These are phyloP conservation scores for Symbiodinium pilosum DNA, from an alignment of 73 alveolate species.

Conservation along the genomic window DNA sequence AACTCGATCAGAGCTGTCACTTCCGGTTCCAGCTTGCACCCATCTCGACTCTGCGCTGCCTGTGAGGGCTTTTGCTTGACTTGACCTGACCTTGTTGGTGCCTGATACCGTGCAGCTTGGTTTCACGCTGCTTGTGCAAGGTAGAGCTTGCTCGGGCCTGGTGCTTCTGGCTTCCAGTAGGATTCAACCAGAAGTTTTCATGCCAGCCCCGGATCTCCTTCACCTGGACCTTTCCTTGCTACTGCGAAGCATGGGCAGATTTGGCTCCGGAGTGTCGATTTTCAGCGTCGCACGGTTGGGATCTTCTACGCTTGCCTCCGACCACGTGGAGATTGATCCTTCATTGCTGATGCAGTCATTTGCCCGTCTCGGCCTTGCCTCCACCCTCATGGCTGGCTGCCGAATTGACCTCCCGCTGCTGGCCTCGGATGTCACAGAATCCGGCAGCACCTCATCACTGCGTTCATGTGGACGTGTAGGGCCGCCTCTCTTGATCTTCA, in stretches of 20 bases:
- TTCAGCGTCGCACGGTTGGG: not conserved
- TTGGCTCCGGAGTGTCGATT: not conserved
- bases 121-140: not conserved
- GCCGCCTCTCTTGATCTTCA: not conserved
- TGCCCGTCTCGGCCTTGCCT: not conserved
- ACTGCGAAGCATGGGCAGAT: not conserved
- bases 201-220: slow-evolving; percentile 12
- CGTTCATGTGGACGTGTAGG: not conserved
- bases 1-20: not conserved
- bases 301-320: not conserved
- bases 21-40: slow-evolving; percentile 6
- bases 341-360: not conserved
- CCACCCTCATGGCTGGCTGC: not conserved
- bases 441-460: not conserved
- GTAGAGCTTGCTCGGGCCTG: not conserved
- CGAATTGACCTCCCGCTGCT: not conserved
- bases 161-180: not conserved
- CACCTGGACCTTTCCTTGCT: not conserved
- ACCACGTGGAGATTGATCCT: slow-evolving; percentile 2
- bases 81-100: not conserved
- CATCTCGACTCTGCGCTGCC: not conserved
- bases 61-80: not conserved
- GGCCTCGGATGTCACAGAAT: not conserved
- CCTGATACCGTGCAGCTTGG: not conserved
- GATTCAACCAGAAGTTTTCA: not conserved